Base-by-base conservation (phyloP, 2,329 filamentous ascomycete genomes). In the Pseudogymnoascus sp. region DNA sequence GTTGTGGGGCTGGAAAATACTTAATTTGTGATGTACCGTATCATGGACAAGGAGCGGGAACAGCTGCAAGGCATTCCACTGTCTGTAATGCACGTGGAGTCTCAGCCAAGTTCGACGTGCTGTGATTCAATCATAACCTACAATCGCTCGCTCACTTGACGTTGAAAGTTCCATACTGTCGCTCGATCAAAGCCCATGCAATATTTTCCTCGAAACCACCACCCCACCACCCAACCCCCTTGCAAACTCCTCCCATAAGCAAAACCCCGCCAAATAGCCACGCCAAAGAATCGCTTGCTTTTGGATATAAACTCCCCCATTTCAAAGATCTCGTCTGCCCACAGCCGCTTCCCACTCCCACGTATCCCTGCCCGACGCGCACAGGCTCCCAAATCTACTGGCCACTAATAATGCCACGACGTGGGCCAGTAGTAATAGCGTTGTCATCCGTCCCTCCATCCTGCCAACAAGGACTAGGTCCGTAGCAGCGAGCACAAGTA, bases 401-500 rank as follows among this genome's bases (percentile, higher is more conserved):
- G 77, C 71, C 2, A 76, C 60, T 9, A 68, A 67, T 4, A 83
- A 71, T 6, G 79, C 68, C 0, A 75, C 57, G 5, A 80, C 60
- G 72, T 86, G 83, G 35, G 80, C 18, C 3, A 73, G 53, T 7
- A 80, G 67, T 38, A 82, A 69, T 14, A 76, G 28, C 2, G 74
- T 36, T 57, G 78, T 78, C 9, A 73, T 62, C 39, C 67, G 66
- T 50, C 74, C 58, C 11, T 74, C 73, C 41, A 72, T 63, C 9
- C 75, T 64, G 1, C 73, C 65, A 1, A 75, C 68, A 35, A 80
- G 66, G 20, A 75, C 78, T n/a, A 86, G 71, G 61, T 92, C 90
- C 11, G 91, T 67, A 1, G 82, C 83, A 7, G 90, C 90, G 6
- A 93, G 72, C 3, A 81, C 73, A 4, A 95, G 75, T 1, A 96